Evolutionary conservation across 768 basidiomycete species (phyloP).

Genomic region (Mycena filopes): DNA sequence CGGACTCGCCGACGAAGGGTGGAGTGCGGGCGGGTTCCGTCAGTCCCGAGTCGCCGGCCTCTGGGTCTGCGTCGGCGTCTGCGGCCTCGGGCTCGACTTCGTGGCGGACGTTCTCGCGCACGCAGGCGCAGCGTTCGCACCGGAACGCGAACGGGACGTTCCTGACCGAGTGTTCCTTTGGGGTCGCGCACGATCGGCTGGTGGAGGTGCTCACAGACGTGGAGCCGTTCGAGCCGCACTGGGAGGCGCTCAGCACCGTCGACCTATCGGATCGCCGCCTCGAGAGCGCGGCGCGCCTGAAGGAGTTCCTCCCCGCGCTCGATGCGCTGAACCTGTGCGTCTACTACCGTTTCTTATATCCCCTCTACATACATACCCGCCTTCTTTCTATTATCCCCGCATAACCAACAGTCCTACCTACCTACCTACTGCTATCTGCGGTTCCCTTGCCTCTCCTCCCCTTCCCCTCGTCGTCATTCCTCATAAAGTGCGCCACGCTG

Average conservation of each 20-base stretch:
- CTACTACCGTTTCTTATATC: neutral
- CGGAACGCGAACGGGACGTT: conserved; percentile 62
- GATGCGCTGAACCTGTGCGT: conserved; percentile 83
- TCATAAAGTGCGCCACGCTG: neutral
- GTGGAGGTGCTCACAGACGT: conserved; percentile 95
- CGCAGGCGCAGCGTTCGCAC: conserved; percentile 50
- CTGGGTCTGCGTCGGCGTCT: conserved; percentile 23
- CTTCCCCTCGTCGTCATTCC: neutral
- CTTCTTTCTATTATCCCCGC: neutral
- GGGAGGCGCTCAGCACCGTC: conserved; percentile 83
- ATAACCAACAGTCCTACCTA: neutral
- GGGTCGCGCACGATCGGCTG: conserved; percentile 87
- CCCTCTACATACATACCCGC: neutral
- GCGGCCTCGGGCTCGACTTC: conserved; percentile 44
- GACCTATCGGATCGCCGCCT: conserved; percentile 79
- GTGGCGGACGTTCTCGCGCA: conserved; percentile 49
- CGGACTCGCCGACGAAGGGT: conserved; percentile 30
- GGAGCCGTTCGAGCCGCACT: conserved; percentile 93
- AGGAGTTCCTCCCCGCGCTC: conserved; percentile 90
- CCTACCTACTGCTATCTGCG: conserved; percentile 1
- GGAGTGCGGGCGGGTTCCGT: no score
- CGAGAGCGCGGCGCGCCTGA: conserved; percentile 81
- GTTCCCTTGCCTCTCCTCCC: conserved; percentile 12
- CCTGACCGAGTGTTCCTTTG: conserved; percentile 97
- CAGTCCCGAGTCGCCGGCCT: conserved; percentile 4